phyloP scores from a whole-genome alignment of 202 grass and related monocot genomes.

The Zizania palustris region DNA sequence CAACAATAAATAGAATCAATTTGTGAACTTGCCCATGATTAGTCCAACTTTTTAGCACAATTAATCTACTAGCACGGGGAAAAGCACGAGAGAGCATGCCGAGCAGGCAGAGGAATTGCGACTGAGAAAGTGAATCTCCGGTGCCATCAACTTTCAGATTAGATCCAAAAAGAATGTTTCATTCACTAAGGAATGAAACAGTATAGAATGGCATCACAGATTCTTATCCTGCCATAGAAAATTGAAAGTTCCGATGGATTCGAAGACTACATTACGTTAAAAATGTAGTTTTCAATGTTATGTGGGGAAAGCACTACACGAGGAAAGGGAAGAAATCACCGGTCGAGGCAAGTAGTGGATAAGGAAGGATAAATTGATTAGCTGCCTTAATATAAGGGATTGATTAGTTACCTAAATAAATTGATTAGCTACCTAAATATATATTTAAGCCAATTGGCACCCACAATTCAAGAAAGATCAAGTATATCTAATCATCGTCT shows the following conservation, averaged over 20 bases:
- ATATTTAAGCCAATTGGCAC: background rate
- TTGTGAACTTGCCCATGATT: background rate
- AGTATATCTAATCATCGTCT: no score
- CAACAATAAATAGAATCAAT: no score
- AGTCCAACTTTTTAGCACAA: background rate
- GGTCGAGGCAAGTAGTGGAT: no score
- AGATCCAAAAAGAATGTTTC: conserved; percentile 73
- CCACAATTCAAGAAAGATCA: no score
- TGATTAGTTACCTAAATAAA: no score
- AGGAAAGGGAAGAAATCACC: no score
- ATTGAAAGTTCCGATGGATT: conserved; percentile 34
- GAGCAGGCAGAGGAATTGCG: conserved; percentile 68
- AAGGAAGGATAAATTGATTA: no score
- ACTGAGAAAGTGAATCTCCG: conserved; percentile 54
- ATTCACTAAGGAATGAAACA: conserved; percentile 81
- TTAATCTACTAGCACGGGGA: conserved; percentile 30
- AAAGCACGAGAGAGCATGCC: conserved; percentile 46
- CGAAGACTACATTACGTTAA: background rate
- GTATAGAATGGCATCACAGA: conserved; percentile 41
- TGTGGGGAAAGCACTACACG: no score
- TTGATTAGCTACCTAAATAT: no score
- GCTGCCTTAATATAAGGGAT: no score
- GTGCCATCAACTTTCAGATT: conserved; percentile 33
- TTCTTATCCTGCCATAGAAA: conserved; percentile 76
- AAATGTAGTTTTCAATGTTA: conserved; percentile 33